Evolutionary conservation across 768 basidiomycete species (phyloP).

Genomic region (Thelephora aurantiotincta): DNA sequence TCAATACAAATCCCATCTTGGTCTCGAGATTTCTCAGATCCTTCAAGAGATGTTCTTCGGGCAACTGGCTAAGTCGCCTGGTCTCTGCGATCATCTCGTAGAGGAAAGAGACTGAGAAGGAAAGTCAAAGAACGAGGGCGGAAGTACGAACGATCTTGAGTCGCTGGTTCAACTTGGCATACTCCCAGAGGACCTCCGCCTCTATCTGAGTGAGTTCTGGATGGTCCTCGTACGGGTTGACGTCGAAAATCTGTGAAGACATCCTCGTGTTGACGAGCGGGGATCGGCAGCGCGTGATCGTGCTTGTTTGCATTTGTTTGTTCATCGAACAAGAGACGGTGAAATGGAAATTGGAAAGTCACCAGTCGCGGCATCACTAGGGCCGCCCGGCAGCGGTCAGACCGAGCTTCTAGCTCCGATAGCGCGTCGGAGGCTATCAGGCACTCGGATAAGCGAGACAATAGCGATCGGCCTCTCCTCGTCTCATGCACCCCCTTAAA

Average conservation of each 20-base stretch:
- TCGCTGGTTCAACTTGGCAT: constrained; percentile 74
- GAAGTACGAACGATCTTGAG: constrained; percentile 50
- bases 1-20: constrained; percentile 92
- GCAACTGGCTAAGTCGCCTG: constrained; percentile 55
- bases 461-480: background rate
- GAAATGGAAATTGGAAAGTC: too few species aligned
- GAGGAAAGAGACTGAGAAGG: too few species aligned
- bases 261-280: background rate
- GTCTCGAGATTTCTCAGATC: constrained; percentile 74
- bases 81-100: constrained; percentile 50
- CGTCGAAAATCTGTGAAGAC: constrained; percentile 18
- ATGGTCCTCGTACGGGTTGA: constrained; percentile 66
- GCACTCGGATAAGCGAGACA: constrained; percentile 6
- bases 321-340: too few species aligned
- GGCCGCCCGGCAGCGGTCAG: too few species aligned
- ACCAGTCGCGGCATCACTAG: too few species aligned
- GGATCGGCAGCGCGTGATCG: too few species aligned
- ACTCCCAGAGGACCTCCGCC: constrained; percentile 82
- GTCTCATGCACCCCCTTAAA: constrained; percentile 2
- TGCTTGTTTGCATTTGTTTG: too few species aligned
- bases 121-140: background rate
- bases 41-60: constrained; percentile 63
- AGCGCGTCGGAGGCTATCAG: too few species aligned
- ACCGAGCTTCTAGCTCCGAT: too few species aligned
- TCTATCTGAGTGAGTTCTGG: constrained; percentile 53